Evolutionary conservation across 192 early-diverging fungal species (phyloP).

Genomic region (Entomortierella parvispora): DNA sequence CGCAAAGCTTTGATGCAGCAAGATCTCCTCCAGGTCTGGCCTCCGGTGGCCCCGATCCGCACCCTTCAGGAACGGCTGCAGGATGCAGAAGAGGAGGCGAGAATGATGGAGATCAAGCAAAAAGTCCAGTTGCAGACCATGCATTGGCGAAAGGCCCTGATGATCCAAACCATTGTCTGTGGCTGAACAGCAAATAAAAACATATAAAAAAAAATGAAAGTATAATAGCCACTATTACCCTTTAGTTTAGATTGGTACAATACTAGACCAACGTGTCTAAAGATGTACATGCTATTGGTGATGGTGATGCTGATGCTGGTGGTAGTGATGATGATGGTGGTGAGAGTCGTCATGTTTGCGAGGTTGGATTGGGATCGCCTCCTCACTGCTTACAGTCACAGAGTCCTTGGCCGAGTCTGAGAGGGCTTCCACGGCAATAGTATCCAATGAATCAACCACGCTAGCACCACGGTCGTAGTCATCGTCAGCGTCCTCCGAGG

Average conservation of each 20-base stretch:
- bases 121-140: conserved; percentile 43
- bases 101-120: conserved; percentile 45
- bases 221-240: no score
- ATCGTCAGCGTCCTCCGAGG: no score
- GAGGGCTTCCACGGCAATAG: no score
- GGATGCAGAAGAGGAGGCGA: conserved; percentile 40
- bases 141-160: conserved; percentile 39
- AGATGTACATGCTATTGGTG: no score
- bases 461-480: background rate
- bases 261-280: no score
- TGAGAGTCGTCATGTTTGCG: conserved; percentile 8
- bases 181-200: background rate
- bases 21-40: conserved; percentile 44
- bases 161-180: conserved; percentile 31
- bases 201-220: background rate
- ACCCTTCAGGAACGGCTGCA: conserved; percentile 31
- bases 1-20: conserved; percentile 44
- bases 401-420: no score
- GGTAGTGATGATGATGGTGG: background rate
- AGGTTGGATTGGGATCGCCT: conserved; percentile 32
- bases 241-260: no score
- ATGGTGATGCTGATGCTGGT: conserved; percentile 1
- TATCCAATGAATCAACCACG: background rate
- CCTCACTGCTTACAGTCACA: background rate
- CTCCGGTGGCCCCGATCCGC: conserved; percentile 16